phyloP scores from a whole-genome alignment of 257 asterid genomes.

The Solanum virginianum region DNA sequence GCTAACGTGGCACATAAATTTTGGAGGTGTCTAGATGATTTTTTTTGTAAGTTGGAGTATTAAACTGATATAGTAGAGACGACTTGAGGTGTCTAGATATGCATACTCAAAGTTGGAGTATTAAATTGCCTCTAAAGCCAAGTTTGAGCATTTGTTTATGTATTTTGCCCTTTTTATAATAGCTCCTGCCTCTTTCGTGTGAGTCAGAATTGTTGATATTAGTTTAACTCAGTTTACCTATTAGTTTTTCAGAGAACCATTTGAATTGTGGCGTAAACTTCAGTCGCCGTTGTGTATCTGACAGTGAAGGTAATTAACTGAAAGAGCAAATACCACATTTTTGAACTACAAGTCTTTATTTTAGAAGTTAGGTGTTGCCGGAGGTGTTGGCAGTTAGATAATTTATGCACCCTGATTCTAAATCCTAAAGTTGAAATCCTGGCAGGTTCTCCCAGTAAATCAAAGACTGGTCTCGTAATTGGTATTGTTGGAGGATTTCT shows the following conservation, averaged over 20 bases:
- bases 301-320: constrained; percentile 52
- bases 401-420: neutral
- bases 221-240: constrained; percentile 16
- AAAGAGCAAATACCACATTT: neutral
- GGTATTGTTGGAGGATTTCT: constrained; percentile 58
- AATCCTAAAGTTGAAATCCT: neutral
- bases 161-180: neutral
- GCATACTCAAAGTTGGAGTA: neutral
- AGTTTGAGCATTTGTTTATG: neutral
- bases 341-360: neutral
- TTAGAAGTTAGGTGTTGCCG: neutral
- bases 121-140: neutral
- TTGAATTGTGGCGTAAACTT: constrained; percentile 58
- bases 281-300: constrained; percentile 40
- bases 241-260: constrained; percentile 87
- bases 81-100: neutral
- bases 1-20: neutral
- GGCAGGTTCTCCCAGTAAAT: constrained; percentile 54
- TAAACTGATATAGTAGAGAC: neutral
- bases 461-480: constrained; percentile 44
- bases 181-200: neutral
- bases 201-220: neutral
- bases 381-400: neutral
- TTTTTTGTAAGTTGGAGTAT: neutral
- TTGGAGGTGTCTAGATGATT: neutral